Base-by-base conservation (phyloP, 2,329 filamentous ascomycete species). In the Sclerotinia glacialis region DNA sequence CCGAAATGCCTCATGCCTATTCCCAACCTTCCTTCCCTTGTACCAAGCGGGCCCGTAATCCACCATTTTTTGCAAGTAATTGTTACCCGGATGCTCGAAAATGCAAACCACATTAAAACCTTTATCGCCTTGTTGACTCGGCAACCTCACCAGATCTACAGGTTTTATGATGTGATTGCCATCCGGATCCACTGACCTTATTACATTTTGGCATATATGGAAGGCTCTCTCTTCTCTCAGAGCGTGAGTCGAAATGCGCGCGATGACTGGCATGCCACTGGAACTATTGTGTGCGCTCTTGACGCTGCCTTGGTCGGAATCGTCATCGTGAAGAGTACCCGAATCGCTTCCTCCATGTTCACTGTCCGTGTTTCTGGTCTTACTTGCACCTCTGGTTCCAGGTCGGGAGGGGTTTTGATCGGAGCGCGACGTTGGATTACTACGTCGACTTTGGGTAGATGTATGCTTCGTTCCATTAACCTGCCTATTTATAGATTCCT, bases 141-240 rank as follows among this genome's bases (percentile, higher is more conserved):
- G 83, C 8, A 97, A 79, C 37, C 90, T 85, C 66, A 94, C 82
- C 52, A 96, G 83, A 70, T 97, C 92, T 65, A 98, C 81, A 0
- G 93, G 92, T 67, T 87, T 89, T 49, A 92, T 85, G 68, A 95
- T 93, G 76, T 96, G 91, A 66, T 86, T 83, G 69, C 87, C 89
- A 28, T 88, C 80, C 0, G 89, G 89, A 75, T 96, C 92, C 34
- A 87, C 88, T 18, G 87, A 87, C 65, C 85, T 82, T 49, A 88
- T 86, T 59, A 97, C 82, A 68, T 83, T 86, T 78, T 90, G 92
- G 74, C 89, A 86, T 71, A 95, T 90, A 73, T 96, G 91, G 74
- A 90, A 97, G 67, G 94, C 89, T 69, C 93, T 84, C 80, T 98
- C 93, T 72, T 97, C 86, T 9, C 93, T 87, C 63, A 97, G 81